Evolutionary conservation across 1,139 yeast species (phyloP).

Genomic region (Spathaspora sp.): DNA sequence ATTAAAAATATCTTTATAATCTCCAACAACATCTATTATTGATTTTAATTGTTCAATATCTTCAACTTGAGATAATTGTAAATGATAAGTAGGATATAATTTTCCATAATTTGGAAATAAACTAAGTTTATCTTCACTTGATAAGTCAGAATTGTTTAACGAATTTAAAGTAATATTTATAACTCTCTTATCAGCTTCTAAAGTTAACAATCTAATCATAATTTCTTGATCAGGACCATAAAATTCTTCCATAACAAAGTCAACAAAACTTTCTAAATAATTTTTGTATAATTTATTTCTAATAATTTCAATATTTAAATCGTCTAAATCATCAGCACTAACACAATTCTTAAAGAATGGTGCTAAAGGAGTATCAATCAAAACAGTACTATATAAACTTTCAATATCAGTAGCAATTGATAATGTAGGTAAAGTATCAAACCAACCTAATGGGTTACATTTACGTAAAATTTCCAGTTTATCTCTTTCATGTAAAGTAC

Average conservation of each 20-base stretch:
- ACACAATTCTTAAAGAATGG: slow-evolving; percentile 92
- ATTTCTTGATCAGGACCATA: slow-evolving; percentile 78
- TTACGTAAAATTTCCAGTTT: slow-evolving; percentile 80
- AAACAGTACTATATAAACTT: slow-evolving; percentile 87
- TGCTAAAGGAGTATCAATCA: slow-evolving; percentile 95
- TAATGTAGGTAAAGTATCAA: slow-evolving; percentile 93
- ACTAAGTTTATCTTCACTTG: slow-evolving; percentile 64
- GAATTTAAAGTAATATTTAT: slow-evolving; percentile 92
- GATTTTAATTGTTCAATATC: slow-evolving; percentile 82
- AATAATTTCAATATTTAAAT: slow-evolving; percentile 90
- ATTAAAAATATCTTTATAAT: slow-evolving; percentile 66
- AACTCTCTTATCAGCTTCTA: slow-evolving; percentile 94
- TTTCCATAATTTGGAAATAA: slow-evolving; percentile 82
- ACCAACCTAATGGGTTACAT: slow-evolving; percentile 98
- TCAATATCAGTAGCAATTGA: slow-evolving; percentile 94
- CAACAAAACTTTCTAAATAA: slow-evolving; percentile 82
- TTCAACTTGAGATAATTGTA: slow-evolving; percentile 70
- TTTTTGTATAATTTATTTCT: slow-evolving; percentile 91
- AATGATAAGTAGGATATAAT: slow-evolving; percentile 73
- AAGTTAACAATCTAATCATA: slow-evolving; percentile 73
- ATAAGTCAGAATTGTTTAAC: slow-evolving; percentile 70
- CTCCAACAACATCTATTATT: slow-evolving; percentile 72
- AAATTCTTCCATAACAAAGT: slow-evolving; percentile 59
- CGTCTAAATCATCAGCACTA: slow-evolving; percentile 93
- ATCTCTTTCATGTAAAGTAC: slow-evolving; percentile 94